Base-by-base conservation (phyloP, 805 yeast species). In the Kodamaea leandrae region DNA sequence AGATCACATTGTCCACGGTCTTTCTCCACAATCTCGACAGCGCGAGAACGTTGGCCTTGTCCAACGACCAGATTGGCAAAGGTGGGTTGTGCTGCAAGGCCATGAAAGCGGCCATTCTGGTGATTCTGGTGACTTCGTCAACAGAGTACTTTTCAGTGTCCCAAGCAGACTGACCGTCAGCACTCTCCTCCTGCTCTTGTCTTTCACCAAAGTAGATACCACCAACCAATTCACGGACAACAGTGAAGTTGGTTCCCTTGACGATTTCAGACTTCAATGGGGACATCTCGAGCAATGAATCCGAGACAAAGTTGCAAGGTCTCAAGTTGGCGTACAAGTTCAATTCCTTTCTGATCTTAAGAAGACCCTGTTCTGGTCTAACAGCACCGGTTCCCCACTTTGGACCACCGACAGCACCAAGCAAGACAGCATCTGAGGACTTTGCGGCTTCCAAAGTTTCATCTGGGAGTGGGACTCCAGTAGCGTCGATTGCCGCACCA, bases 361-460 rank as follows among this genome's bases (percentile, higher is more conserved):
- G 76, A 52, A 93, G 76, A 45, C 99, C 99, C 68, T 88, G 98
- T 65, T 93, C 99, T 39, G 99, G 99, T 71, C 99, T 82, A 35
- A 91, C 98, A 9, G 76, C 59, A 37, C 97, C 97, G 19, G 97
- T 86, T 26, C 98, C 98, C 99, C 99, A 93, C 69, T 93, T 93
- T 47, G 99, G 99, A 24, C 99, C 99, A 49, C 99, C 99, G 24
- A 93, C 99, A 6, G 99, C 96, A 51, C 99, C 99, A 43, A 93
- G 74, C 50, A 93, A 71, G n/a, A 93, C 96, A 18, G 98, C 99
- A 61, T 91, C 95, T 1, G 98, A 83, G 33, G 70, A 68, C 66
- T 87, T 89, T 26, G 97, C 77, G 7, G 96, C 89, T 34, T 70
- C 85, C 36, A 93, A 73, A 3, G 96, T 77, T 43, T 75, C 91